Evolutionary conservation across 345 rosid genomes (phyloP), one percentile per base, ranked within the genome.

Genomic region (Aquilaria yunnanensis): DNA sequence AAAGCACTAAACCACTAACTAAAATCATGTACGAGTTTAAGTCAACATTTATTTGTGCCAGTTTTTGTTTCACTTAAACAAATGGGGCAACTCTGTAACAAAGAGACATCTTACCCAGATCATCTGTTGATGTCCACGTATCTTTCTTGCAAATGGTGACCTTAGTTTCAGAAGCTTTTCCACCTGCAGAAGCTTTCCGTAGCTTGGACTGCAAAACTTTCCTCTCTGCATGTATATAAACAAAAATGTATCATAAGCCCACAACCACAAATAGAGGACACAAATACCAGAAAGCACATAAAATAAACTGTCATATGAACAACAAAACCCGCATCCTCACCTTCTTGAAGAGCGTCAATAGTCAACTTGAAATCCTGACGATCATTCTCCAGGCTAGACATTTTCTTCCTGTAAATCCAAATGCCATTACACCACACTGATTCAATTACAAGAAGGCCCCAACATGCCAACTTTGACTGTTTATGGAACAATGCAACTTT

Each of bases 281-380:
- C 48, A 23, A 0, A 58, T 54, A 13, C 23, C 51, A 23, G 48
- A 47, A 33, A 45, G 58, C 2, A 10, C 10, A 37, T 58, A 34
- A 12, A 34, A 12, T 31, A 51, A 47, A 64, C 13, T 4, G 34
- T 30, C 65, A 59, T 47, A 61, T 14, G 43, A 23, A 0, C 47
- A 67, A 47, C 33, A 51, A 57, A 49, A 16, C 10, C 47, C 53
- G 54, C 47, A 66, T 32, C 23, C 23, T 23, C 66, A 89, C 99
- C 99, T 81, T 95, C 99, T 75, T 89, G 91, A 51, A 95, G 89
- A 70, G 96, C 92, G 75, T 80, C 86, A 56, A 91, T 80, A 65
- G 98, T 91, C 65, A 81, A 78, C 51, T 85, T 90, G 58, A 95
- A 81, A 78, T 95, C 98, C 70, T 80, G 90, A 67, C 94, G 92